Base-by-base conservation (phyloP, 2,329 filamentous ascomycete genomes). In the Phyllosticta citriasiana region DNA sequence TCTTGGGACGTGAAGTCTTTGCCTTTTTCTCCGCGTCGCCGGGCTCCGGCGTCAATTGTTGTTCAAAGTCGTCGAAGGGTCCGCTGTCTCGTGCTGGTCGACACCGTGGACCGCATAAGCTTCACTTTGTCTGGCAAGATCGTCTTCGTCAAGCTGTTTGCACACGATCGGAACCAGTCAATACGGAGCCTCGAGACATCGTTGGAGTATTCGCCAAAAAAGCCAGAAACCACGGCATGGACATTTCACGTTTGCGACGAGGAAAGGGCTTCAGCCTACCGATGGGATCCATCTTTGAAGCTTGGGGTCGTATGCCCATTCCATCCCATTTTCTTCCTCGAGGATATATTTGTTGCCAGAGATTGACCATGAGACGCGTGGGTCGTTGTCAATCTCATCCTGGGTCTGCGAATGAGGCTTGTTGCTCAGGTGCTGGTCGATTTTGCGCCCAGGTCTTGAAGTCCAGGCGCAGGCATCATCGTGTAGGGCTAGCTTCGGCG, bases 221-320 rank as follows among this genome's bases (percentile, higher is more conserved):
- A 64, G 57, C 62, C 65, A 65, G 63, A 71, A 47, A 65, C 66
- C 65, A 66, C 65, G 66, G 63, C 63, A 67, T 63, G 64, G 60
- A 57, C 62, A 19, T 56, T 47, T 33, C 52, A 10, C 25, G 19
- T 57, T 33, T 53, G 33, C 55, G 35, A 51, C 33, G 35, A 67
- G 63, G 60, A 33, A 62, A 63, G 69, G 60, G 55, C 56, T 52
- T 47, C 26, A 58, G 60, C 74, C 67, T 79, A 82, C 84, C 71
- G 81, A 79, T 66, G 85, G 87, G 59, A 91, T 81, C 92, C 92
- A 97, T 74, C 84, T 83, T 76, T 84, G 86, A 66, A 86, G 76
- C 57, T 79, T 80, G 57, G 82, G 76, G 73, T 95, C 86, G 77
- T 88, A 97, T 72, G 92, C 88, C 77, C 87, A 96, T 73, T 96